These are phyloP conservation scores for Pulicaria dysenterica DNA, from an alignment of 129 eudicot species.

Conservation along the genomic window DNA sequence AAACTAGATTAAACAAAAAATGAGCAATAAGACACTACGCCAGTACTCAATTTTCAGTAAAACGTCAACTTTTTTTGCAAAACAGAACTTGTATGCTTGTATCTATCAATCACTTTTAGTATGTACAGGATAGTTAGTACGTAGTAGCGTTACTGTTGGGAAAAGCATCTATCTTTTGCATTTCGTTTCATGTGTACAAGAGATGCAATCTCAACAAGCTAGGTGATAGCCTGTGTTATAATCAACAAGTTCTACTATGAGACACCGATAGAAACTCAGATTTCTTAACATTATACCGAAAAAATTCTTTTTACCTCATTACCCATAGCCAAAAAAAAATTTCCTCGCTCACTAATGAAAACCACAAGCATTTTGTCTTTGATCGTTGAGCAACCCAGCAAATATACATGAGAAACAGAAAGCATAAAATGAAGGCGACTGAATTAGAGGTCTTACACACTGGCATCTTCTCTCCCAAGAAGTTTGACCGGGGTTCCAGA, in stretches of 20 bases:
- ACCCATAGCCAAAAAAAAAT: not conserved
- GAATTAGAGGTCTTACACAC: slow-evolving; percentile 65
- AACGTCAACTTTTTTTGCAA: not conserved
- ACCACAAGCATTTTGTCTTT: not conserved
- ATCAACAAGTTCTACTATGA: not conserved
- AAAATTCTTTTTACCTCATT: not conserved
- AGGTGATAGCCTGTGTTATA: slow-evolving; percentile 11
- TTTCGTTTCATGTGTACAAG: not conserved
- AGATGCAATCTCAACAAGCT: slow-evolving; percentile 1
- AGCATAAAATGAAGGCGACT: not conserved
- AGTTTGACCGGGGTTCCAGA: slow-evolving; percentile 99
- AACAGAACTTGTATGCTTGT: not conserved
- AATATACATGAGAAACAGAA: not conserved
- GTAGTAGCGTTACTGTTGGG: not conserved
- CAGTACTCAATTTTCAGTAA: not conserved
- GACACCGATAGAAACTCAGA: not conserved
- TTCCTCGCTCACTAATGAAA: not conserved
- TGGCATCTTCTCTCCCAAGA: slow-evolving; percentile 98
- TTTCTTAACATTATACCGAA: slow-evolving; percentile 7
- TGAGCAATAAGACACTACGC: not conserved
- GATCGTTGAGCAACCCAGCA: slow-evolving; percentile 3
- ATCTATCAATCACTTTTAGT: not conserved
- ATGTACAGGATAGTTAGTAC: not conserved
- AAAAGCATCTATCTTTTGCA: not conserved
- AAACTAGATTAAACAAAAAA: not conserved